These are phyloP conservation scores for Rhizopogon vinicolor DNA, from an alignment of 768 basidiomycete species.

Conservation along the genomic window DNA sequence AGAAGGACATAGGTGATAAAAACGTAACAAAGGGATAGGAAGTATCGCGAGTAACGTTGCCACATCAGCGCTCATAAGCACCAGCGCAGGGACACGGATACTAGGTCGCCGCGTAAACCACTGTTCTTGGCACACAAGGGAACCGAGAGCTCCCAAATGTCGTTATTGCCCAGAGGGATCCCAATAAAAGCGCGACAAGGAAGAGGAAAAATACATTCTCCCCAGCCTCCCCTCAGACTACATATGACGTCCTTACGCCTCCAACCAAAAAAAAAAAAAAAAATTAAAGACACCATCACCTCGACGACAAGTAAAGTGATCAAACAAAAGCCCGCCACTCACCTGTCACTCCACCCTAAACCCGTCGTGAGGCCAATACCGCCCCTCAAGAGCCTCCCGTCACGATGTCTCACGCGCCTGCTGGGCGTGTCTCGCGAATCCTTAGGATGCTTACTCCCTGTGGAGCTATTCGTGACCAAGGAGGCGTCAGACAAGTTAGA, in stretches of 20 bases:
- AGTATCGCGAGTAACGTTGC: not conserved
- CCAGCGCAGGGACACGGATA: not conserved
- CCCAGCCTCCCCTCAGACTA: too few species aligned
- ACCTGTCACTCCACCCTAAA: conserved; percentile 75
- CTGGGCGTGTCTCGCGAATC: conserved; percentile 55
- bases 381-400: conserved; percentile 51
- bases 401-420: conserved; percentile 56
- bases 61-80: not conserved
- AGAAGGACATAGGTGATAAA: not conserved
- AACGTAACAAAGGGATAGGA: not conserved
- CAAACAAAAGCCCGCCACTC: conserved; percentile 11
- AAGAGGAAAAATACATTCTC: not conserved
- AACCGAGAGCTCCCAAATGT: conserved; percentile 1
- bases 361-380: conserved; percentile 71
- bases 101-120: not conserved
- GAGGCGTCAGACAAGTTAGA: conserved; percentile 12
- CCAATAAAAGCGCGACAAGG: not conserved
- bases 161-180: too few species aligned
- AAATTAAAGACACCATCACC: not conserved
- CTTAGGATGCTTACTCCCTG: conserved; percentile 31
- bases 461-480: conserved; percentile 14
- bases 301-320: not conserved
- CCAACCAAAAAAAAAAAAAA: not conserved
- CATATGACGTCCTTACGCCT: not conserved
- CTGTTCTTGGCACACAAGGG: not conserved